These are phyloP conservation scores for Clonostachys rosea DNA, from an alignment of 2,329 filamentous ascomycete species.

Conservation along the genomic window DNA sequence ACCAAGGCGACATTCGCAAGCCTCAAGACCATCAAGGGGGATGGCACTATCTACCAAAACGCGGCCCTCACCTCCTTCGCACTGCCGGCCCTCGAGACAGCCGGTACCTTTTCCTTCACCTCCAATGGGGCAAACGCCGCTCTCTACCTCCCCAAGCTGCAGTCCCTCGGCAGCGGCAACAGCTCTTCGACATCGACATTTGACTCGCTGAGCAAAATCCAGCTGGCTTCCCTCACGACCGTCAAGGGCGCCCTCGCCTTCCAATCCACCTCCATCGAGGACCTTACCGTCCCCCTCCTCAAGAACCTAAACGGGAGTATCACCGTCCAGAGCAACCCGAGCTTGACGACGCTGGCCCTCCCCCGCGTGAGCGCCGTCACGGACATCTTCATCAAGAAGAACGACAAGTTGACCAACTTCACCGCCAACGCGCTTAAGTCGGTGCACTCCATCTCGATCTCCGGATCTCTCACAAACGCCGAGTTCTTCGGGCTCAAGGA, in stretches of 20 bases:
- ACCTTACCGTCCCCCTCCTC: constrained; percentile 14
- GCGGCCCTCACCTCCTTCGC: constrained; percentile 8
- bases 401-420: constrained; percentile 14
- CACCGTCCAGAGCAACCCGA: constrained; percentile 14
- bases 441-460: constrained; percentile 13
- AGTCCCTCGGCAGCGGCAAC: constrained; percentile 13
- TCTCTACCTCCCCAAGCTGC: constrained; percentile 11
- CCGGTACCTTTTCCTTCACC: constrained; percentile 14
- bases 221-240: constrained; percentile 12
- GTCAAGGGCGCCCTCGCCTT: constrained; percentile 15
- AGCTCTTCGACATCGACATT: constrained; percentile 15
- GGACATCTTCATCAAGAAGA: constrained; percentile 12
- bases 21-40: constrained; percentile 13
- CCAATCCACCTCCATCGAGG: constrained; percentile 9
- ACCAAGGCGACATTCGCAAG: constrained; percentile 11
- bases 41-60: constrained; percentile 14
- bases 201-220: constrained; percentile 7
- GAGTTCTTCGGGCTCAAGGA: constrained; percentile 16
- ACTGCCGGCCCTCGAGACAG: constrained; percentile 12
- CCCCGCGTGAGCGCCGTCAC: constrained; percentile 11
- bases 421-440: constrained; percentile 17
- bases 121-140: constrained; percentile 10
- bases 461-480: constrained; percentile 14
- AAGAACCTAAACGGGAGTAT: constrained; percentile 14
- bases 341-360: constrained; percentile 13